Percentiles rank a stretch among this genome's conserved stretches.
phyloP scores from a whole-genome alignment of 768 basidiomycete species.

The Mycena belliarum region DNA sequence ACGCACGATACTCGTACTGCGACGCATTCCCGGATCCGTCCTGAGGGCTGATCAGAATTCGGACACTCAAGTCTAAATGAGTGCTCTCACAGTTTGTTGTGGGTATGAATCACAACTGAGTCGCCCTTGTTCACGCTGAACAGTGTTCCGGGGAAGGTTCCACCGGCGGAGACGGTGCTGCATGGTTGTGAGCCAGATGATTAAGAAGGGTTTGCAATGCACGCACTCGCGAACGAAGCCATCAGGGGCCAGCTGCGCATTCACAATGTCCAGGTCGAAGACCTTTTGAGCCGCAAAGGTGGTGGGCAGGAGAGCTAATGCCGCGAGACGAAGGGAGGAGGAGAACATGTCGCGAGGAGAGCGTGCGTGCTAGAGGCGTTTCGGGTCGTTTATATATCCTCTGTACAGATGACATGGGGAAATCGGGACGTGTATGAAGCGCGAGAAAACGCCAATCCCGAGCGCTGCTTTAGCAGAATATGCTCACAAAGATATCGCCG shows the following conservation, averaged over 20 bases:
- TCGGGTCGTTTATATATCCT: neutral
- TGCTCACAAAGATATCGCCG: neutral
- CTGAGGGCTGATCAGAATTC: neutral
- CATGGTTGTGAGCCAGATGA: neutral
- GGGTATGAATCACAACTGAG: conserved; percentile 28
- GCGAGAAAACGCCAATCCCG: neutral
- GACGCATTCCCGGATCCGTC: conserved; percentile 28
- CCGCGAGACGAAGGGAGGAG: conserved; percentile 7
- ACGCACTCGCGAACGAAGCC: conserved; percentile 15
- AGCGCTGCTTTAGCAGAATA: neutral
- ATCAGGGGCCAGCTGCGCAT: conserved; percentile 20
- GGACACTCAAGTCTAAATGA: neutral
- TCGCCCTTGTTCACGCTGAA: conserved; percentile 29
- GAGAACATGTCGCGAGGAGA: neutral
- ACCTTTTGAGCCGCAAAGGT: conserved; percentile 4
- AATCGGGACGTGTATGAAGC: neutral
- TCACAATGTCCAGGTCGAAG: conserved; percentile 23
- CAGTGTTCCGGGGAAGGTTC: conserved; percentile 30
- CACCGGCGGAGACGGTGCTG: conserved; percentile 29
- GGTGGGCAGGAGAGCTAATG: conserved; percentile 2
- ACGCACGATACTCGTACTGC: conserved; percentile 31
- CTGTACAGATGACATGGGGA: neutral
- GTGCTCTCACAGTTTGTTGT: conserved; percentile 25
- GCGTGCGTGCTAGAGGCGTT: no score
- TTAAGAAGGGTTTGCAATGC: no score